These are phyloP conservation scores for Henningerozyma blattae DNA, from an alignment of 805 yeast genomes.

Conservation along the genomic window DNA sequence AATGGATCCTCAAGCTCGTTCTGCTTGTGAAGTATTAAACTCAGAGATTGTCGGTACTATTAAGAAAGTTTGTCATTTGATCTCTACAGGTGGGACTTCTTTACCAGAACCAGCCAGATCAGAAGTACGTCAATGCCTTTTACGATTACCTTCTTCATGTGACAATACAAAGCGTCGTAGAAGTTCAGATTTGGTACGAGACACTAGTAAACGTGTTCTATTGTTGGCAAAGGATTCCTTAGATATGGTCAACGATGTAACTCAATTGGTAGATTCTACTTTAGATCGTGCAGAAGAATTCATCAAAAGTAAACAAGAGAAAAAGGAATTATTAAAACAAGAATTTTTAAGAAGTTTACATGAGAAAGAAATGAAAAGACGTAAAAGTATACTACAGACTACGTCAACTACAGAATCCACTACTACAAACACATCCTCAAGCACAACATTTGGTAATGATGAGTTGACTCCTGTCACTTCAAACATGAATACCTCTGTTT, in stretches of 20 bases:
- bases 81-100: slow-evolving; percentile 71
- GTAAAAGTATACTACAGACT: too few species aligned
- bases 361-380: not conserved
- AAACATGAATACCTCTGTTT: too few species aligned
- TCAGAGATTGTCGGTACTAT: slow-evolving; percentile 82
- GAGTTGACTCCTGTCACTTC: too few species aligned
- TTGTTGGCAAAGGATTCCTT: slow-evolving; percentile 81
- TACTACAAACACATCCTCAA: too few species aligned
- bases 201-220: slow-evolving; percentile 59
- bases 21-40: slow-evolving; percentile 22
- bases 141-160: slow-evolving; percentile 69
- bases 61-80: slow-evolving; percentile 73
- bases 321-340: slow-evolving; percentile 20
- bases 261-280: slow-evolving; percentile 75
- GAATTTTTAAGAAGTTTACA: slow-evolving; percentile 1
- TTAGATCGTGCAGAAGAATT: slow-evolving; percentile 77
- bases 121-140: slow-evolving; percentile 66
- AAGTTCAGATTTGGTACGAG: slow-evolving; percentile 11
- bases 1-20: not conserved
- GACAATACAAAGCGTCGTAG: slow-evolving; percentile 23
- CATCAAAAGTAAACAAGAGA: slow-evolving; percentile 41
- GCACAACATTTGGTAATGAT: too few species aligned
- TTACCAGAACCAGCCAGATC: slow-evolving; percentile 69
- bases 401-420: too few species aligned
- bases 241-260: slow-evolving; percentile 75